Evolutionary conservation across 1,284 basidiomycete genomes (phyloP), one percentile per base, ranked within the genome.

Genomic region (Cutaneotrichosporon spelunceum): DNA sequence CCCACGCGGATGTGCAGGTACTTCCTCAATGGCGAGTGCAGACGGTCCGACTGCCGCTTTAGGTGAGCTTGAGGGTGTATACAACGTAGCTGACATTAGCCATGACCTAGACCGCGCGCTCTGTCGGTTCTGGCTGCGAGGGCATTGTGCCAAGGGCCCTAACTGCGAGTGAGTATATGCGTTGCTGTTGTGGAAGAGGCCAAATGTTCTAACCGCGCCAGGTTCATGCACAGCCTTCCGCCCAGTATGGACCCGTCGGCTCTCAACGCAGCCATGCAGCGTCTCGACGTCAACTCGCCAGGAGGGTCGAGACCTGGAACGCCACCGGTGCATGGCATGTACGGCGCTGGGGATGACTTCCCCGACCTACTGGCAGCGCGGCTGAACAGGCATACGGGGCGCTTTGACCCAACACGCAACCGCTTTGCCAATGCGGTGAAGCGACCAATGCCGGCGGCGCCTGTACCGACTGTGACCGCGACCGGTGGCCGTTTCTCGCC

Each of bases 81-180:
- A 33, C 7, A 4, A 23, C 39, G 16, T 16, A 45, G 52, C 58
- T 59, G 27, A 59, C 29, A 64, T 4, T 70, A 91, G 90, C 68
- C 90, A 95, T 74, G 92, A 95, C 73, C 83, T 94, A 3, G 92
- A 95, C 75, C 86, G 92, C 47, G 94, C 94, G 0, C 79, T 97
- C 24, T 98, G 93, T 79, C 89, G 95, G 34, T 99, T 98, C 82
- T 99, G 95, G 95, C 84, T 99, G 45, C 86, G 93, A 55, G 95
- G 95, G 4, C 93, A 93, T 60, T 97, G 93, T 74, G 90, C 92
- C 49, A 97, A 97, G 78, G 88, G 92, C 56, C 93, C 95, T 62
- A 86, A 84, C 66, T 79, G 77, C 77, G 76, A 77, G 76, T 77
- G 61, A 70, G 73, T 74, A 23, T 13, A 33, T 21, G 21, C 26